Base-by-base conservation (phyloP, 768 basidiomycete genomes). In the Pisolithus albus region DNA sequence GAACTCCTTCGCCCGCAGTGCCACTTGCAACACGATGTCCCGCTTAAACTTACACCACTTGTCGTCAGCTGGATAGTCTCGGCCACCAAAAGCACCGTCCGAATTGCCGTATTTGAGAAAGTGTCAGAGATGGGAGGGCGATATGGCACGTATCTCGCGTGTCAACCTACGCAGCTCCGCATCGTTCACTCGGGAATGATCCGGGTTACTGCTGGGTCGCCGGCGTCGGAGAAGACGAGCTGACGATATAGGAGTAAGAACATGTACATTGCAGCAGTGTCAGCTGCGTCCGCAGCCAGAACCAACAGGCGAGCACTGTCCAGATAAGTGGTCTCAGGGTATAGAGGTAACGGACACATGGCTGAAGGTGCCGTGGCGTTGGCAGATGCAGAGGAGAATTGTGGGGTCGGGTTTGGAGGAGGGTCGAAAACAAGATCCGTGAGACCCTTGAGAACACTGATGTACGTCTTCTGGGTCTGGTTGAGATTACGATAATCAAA, bases 201-300 rank as follows among this genome's bases (percentile, higher is more conserved):
- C 59, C 58, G 61, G 52, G 64, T 34, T 55, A 56, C 36, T 15
- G 69, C 53, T 28, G 69, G 58, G 49, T 70, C 67, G 47, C 65
- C 62, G 30, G 70, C 61, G 37, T 73, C 73, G 49, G 81, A 78
- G 58, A 77, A 76, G 38, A 81, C 68, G 57, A 92, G 78, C 62
- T 91, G 86, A 39, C 88, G 82, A 64, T 83, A 91, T 19, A 92
- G 80, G 60, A 92, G n/a, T n/a, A n/a, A n/a, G n/a, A n/a, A n/a
- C n/a, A n/a, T n/a, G n/a, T n/a, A n/a, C n/a, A n/a, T n/a, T n/a
- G n/a, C n/a, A n/a, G n/a, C n/a, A n/a, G n/a, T n/a, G n/a, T n/a
- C n/a, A n/a, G n/a, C n/a, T n/a, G n/a, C n/a, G n/a, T n/a, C n/a
- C n/a, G n/a, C n/a, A n/a, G n/a, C n/a, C n/a, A n/a, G n/a, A n/a